Evolutionary conservation across 495 filamentous ascomycete species (phyloP).

Genomic region (Cenococcum geophilum): DNA sequence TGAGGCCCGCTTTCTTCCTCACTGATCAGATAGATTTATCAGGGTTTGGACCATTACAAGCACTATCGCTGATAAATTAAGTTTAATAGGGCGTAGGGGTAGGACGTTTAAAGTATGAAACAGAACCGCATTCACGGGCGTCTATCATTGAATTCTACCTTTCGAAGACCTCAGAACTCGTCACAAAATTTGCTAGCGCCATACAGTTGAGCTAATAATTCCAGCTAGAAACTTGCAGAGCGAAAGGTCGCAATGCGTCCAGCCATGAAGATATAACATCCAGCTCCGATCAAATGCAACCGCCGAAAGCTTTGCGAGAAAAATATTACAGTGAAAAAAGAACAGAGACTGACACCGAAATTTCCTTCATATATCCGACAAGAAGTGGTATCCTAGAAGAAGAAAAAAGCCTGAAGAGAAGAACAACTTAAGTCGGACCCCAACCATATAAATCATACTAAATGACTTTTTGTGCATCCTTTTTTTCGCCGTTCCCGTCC

Average conservation of each 20-base stretch:
- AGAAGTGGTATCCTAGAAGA: slow-evolving; percentile 6
- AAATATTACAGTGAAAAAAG: slow-evolving; percentile 1
- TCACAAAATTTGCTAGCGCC: neutral
- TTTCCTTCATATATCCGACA: slow-evolving; percentile 8
- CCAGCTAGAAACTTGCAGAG: neutral
- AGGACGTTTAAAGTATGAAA: too few relatives aligned
- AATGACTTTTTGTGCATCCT: slow-evolving; percentile 4
- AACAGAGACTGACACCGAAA: neutral
- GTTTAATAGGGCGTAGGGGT: too few relatives aligned
- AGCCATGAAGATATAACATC: neutral
- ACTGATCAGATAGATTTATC: too few relatives aligned
- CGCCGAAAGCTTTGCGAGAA: slow-evolving; percentile 3
- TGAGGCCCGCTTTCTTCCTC: too few relatives aligned
- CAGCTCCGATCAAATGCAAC: neutral
- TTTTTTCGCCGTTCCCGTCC: slow-evolving; percentile 4
- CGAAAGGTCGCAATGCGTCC: neutral
- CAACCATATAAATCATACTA: slow-evolving; percentile 5
- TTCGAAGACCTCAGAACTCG: neutral
- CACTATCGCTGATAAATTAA: too few relatives aligned
- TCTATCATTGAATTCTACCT: slow-evolving; percentile 2
- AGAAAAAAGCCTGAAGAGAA: neutral
- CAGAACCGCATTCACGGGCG: neutral
- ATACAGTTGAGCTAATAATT: neutral
- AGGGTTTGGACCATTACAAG: too few relatives aligned
- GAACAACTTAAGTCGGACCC: neutral